Base-by-base conservation (phyloP, 495 filamentous ascomycete species). In the Podospora tetraspora region DNA sequence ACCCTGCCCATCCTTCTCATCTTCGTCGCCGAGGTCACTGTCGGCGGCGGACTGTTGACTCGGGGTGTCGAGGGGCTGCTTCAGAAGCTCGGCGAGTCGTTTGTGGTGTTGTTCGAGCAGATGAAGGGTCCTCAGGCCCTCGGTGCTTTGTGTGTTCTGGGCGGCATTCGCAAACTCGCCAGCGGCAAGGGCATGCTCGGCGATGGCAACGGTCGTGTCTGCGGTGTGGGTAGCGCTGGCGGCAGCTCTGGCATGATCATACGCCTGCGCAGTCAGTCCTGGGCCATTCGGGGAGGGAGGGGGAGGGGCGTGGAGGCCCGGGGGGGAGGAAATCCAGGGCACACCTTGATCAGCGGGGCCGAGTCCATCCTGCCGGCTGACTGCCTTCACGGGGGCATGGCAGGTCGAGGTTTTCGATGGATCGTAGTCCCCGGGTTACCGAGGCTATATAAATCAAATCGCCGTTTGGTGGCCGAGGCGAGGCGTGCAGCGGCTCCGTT, bases 91-190 rank as follows among this genome's bases (percentile, higher is more conserved):
- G 3, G 93, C 90, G 7, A 97, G 87, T 61, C 87, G 86, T 68
- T 87, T 87, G 75, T 97, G 94, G 74, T 99, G 92, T 64, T 89
- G 83, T 74, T 97, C 93, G 59, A 99, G 88, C 0, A 98, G 82
- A 67, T 86, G 86, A 62, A 99, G 78, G 11, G 92, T 94, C 60
- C 95, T 87, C 66, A 95, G 78, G 10, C 94, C 95, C 83, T 98
- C 95, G 66, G 82, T 81, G 75, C 96, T 93, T 12, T 82, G 83
- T 11, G 91, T 95, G 29, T 82, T 83, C 70, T 88, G 87, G 16
- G 91, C 88, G 29, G 92, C 94, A 34, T 89, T 90, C 60, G 93
- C 88, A 78, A 97, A 98, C 72, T 97, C 91, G 62, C 89, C 90
- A 3, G 95, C 95, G 23, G 95, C 95, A 52, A 92, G 84, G 67